A percentile compares a stretch with the other conserved stretches of the same genome.
phyloP scores from a whole-genome alignment of 179 eudicot species.

The Vitellaria paradoxa region DNA sequence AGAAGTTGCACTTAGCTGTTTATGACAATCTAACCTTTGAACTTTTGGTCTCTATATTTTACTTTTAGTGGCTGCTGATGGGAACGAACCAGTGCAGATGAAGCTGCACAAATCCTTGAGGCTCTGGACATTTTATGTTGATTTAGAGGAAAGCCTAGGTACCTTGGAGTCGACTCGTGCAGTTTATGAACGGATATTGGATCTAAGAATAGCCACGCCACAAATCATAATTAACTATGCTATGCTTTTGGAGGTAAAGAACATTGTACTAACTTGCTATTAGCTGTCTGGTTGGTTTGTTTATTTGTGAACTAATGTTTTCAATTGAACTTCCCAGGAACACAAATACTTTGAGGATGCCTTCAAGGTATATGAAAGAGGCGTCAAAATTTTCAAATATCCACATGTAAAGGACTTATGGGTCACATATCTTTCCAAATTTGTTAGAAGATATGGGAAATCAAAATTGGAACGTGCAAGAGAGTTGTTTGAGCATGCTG shows the following conservation, averaged over 20 bases:
- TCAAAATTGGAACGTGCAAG: conserved; percentile 83
- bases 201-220: conserved; percentile 90
- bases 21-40: neutral
- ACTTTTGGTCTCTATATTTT: neutral
- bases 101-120: conserved; percentile 78
- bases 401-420: conserved; percentile 97
- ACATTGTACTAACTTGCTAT: neutral
- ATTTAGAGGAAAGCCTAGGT: conserved; percentile 92
- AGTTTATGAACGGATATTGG: conserved; percentile 90
- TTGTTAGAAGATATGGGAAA: conserved; percentile 82
- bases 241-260: conserved; percentile 75
- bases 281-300: neutral
- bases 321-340: conserved; percentile 40
- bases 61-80: conserved; percentile 86
- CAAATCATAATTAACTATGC: conserved; percentile 93
- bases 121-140: conserved; percentile 89
- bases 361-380: conserved; percentile 94
- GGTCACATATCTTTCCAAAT: conserved; percentile 87
- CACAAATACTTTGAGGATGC: conserved; percentile 95
- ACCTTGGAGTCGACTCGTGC: conserved; percentile 80
- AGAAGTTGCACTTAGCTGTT: too few relatives aligned
- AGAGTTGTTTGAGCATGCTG: conserved; percentile 91
- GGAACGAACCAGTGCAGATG: conserved; percentile 91
- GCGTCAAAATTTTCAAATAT: conserved; percentile 90
- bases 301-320: conserved; percentile 15